Conservation (phyloP, 106 monocot genomes). For the Acorus gramineus region DNA sequence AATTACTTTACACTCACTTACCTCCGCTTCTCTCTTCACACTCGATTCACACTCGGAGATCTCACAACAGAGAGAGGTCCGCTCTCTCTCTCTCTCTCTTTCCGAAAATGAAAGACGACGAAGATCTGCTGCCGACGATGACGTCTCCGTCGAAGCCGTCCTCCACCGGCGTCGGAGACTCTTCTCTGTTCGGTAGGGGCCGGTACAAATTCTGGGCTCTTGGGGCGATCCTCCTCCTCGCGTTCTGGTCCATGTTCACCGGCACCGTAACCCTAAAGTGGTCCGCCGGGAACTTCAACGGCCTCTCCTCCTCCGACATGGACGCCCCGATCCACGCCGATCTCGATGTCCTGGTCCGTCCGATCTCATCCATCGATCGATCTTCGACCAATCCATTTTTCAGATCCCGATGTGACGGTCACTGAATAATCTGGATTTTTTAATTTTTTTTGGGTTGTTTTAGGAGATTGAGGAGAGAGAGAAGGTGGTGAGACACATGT, state of each 20-base stretch:
- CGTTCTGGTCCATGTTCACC: constrained; percentile 1
- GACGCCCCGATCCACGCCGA: neutral
- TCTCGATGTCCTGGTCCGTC: neutral
- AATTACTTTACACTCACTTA: too few species aligned
- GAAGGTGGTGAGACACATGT: too few species aligned
- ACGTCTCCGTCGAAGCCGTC: neutral
- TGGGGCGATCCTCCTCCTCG: constrained; percentile 1
- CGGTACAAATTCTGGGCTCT: neutral
- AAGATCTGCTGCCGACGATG: constrained; percentile 22
- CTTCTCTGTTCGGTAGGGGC: neutral
- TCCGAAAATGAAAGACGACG: constrained; percentile 2
- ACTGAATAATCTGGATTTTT: neutral
- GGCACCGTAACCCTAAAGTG: neutral
- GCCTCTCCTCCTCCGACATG: constrained; percentile 10
- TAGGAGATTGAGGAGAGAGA: too few species aligned
- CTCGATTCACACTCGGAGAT: too few species aligned
- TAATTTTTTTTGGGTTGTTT: neutral
- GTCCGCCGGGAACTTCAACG: neutral
- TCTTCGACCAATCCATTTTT: neutral
- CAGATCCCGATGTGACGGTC: neutral
- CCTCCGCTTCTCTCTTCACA: too few species aligned
- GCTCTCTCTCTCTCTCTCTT: too few species aligned
- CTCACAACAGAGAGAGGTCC: too few species aligned
- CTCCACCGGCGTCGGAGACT: neutral
- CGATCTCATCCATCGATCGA: neutral